A percentile compares a stretch with the other conserved stretches of the same genome.
phyloP scores from a whole-genome alignment of 2,329 filamentous ascomycete genomes.

The Fusarium bulbicola region DNA sequence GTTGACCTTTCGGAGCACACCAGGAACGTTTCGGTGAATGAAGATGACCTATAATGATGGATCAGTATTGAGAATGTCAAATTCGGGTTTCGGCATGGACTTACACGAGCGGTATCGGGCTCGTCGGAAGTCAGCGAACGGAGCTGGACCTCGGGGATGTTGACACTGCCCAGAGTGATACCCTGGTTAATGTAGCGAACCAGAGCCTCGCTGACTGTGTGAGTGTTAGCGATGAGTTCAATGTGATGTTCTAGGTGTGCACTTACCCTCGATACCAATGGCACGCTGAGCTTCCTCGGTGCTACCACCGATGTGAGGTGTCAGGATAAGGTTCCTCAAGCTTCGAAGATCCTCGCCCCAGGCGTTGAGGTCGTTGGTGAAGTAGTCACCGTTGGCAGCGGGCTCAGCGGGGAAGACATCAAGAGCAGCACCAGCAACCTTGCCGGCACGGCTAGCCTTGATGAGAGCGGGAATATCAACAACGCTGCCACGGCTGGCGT shows the following conservation, averaged over 20 bases:
- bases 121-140: conserved; percentile 92
- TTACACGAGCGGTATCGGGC: conserved; percentile 82
- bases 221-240: conserved; percentile 17
- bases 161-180: conserved; percentile 89
- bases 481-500: conserved; percentile 91
- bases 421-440: conserved; percentile 91
- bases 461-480: conserved; percentile 94
- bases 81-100: not conserved
- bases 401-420: conserved; percentile 97
- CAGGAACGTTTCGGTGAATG: conserved; percentile 95
- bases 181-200: conserved; percentile 97
- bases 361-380: conserved; percentile 81
- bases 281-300: conserved; percentile 97
- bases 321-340: conserved; percentile 92
- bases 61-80: conserved; percentile 23
- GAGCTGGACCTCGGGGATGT: conserved; percentile 93
- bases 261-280: conserved; percentile 83
- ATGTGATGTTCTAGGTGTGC: not conserved
- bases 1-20: conserved; percentile 94
- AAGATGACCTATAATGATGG: conserved; percentile 74
- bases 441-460: conserved; percentile 84
- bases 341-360: conserved; percentile 88
- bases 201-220: conserved; percentile 79
- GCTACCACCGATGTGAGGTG: conserved; percentile 95
- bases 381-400: conserved; percentile 93